These are phyloP conservation scores for Lanmaoa rubissima DNA, from an alignment of 768 basidiomycete species.

Conservation along the genomic window DNA sequence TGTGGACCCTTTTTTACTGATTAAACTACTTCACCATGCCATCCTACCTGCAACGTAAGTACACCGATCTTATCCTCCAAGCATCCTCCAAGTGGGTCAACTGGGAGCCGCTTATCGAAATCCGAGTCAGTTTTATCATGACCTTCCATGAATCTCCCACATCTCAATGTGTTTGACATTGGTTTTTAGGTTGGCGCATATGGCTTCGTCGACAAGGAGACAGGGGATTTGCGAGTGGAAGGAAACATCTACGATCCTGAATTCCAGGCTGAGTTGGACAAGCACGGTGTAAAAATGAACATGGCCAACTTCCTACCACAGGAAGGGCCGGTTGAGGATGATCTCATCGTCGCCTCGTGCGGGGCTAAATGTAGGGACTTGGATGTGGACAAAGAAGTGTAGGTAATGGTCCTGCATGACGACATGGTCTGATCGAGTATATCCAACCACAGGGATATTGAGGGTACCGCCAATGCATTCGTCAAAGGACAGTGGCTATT, in stretches of 20 bases:
- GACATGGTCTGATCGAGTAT: not conserved
- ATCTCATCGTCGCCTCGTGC: conserved; percentile 25
- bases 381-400: conserved; percentile 19
- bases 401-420: not conserved
- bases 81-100: conserved; percentile 37
- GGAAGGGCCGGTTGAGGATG: conserved; percentile 19
- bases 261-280: conserved; percentile 19
- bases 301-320: conserved; percentile 18
- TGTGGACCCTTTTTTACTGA: no score
- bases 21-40: conserved; percentile 1
- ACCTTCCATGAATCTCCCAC: not conserved
- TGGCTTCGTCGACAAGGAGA: conserved; percentile 31
- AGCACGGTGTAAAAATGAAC: conserved; percentile 5
- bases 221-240: conserved; percentile 31
- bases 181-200: conserved; percentile 36
- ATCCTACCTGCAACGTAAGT: conserved; percentile 28
- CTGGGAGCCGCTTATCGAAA: conserved; percentile 33
- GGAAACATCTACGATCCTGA: conserved; percentile 35
- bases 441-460: conserved; percentile 3
- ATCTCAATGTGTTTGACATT: not conserved
- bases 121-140: conserved; percentile 20
- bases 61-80: conserved; percentile 33
- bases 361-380: conserved; percentile 11
- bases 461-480: conserved; percentile 23
- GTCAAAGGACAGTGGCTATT: conserved; percentile 35